Conservation (phyloP, 345 rosid species). For the Erodium maritimum region DNA sequence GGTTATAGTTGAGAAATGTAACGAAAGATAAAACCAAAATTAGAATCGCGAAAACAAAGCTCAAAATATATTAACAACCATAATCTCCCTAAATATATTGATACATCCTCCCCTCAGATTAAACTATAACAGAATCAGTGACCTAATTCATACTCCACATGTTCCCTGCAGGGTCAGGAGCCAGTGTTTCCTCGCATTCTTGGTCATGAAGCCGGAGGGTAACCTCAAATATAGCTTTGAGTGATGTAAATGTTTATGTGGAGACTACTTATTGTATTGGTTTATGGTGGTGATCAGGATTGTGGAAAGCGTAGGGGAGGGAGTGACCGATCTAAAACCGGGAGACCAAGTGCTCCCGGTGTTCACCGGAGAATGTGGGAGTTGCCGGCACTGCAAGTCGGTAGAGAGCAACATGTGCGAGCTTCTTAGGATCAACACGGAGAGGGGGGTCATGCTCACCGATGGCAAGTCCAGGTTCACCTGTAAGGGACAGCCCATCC, state of each 20-base stretch:
- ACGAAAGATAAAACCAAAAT: no score
- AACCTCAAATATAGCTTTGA: neutral
- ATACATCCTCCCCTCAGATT: neutral
- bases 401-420: constrained; percentile 32
- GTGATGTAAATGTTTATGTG: neutral
- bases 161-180: constrained; percentile 45
- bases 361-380: constrained; percentile 34
- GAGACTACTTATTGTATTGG: neutral
- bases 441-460: constrained; percentile 25
- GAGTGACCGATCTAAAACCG: constrained; percentile 22
- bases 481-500: constrained; percentile 17
- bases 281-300: no score
- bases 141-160: neutral
- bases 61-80: no score
- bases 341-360: constrained; percentile 41
- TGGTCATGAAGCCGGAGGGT: constrained; percentile 91
- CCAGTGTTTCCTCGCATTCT: constrained; percentile 66
- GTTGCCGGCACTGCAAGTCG: constrained; percentile 30
- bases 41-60: no score
- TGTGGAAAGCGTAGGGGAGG: constrained; percentile 33
- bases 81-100: no score
- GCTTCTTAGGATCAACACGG: constrained; percentile 21
- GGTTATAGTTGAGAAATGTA: no score
- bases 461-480: constrained; percentile 30
- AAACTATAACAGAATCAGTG: no score